These are phyloP conservation scores for Naganishia antarctica DNA, from an alignment of 768 basidiomycete species.

Conservation along the genomic window DNA sequence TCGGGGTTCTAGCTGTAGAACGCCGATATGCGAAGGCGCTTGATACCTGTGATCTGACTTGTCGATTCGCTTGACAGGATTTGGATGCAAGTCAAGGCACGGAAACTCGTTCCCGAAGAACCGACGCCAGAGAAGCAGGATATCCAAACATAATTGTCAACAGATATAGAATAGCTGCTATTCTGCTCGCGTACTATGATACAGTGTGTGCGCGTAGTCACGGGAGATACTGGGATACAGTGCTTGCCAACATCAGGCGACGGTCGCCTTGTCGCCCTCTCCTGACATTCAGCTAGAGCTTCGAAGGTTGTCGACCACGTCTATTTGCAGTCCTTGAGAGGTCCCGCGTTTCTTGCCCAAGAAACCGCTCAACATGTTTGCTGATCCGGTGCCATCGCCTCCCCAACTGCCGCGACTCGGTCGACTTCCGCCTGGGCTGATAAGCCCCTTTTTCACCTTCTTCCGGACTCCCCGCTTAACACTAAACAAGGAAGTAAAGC, in stretches of 20 bases:
- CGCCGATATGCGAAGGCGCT: background rate
- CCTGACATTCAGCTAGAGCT: background rate
- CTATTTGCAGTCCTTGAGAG: background rate
- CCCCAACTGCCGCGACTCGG: background rate
- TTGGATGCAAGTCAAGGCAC: constrained; percentile 49
- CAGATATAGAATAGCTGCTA: background rate
- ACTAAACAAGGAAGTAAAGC: constrained; percentile 22
- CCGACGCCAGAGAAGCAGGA: background rate
- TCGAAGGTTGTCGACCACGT: background rate
- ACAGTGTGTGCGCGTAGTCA: background rate
- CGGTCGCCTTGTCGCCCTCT: background rate
- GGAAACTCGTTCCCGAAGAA: constrained; percentile 34
- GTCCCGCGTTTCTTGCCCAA: constrained; percentile 3
- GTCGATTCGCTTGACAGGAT: constrained; percentile 27
- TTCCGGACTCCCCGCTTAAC: constrained; percentile 44
- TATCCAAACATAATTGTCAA: too few species aligned
- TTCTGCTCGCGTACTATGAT: background rate
- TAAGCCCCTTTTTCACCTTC: constrained; percentile 41
- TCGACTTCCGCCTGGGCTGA: constrained; percentile 29
- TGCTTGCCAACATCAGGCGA: background rate
- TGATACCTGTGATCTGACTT: too few species aligned
- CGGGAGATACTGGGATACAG: constrained; percentile 1
- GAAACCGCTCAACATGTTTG: constrained; percentile 18
- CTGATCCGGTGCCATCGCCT: constrained; percentile 7
- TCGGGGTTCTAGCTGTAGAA: background rate